phyloP scores from a whole-genome alignment of 2,329 filamentous ascomycete species.

The Dothideomycetes sp. region DNA sequence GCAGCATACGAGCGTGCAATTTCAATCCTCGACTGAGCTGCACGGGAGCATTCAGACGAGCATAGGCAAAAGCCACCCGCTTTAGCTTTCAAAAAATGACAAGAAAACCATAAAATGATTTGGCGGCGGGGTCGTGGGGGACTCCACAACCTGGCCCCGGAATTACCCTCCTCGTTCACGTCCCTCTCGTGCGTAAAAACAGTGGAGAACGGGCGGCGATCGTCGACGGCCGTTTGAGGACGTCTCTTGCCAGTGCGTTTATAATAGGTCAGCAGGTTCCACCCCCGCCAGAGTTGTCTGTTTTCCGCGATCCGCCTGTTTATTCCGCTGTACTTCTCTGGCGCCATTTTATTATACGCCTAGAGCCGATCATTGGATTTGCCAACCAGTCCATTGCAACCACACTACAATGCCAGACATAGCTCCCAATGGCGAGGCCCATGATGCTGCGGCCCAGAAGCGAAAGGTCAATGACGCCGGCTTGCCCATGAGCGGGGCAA shows the following conservation, averaged over 20 bases:
- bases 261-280: background rate
- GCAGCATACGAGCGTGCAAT: too few species aligned
- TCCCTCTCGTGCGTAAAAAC: background rate
- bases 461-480: constrained; percentile 47
- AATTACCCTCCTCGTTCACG: too few species aligned
- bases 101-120: background rate
- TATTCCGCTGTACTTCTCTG: background rate
- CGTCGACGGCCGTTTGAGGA: background rate
- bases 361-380: background rate
- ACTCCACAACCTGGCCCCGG: background rate
- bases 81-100: too few species aligned
- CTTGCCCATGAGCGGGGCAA: constrained; percentile 35
- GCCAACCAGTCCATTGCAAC: background rate
- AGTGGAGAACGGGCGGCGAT: background rate
- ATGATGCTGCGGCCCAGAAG: constrained; percentile 26
- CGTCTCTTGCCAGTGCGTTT: too few species aligned
- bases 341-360: background rate
- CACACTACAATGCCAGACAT: constrained; percentile 7
- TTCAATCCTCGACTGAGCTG: too few species aligned
- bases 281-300: background rate
- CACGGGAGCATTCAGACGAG: too few species aligned
- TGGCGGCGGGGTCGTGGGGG: background rate
- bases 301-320: too few species aligned
- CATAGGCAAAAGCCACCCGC: too few species aligned
- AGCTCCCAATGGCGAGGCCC: constrained; percentile 6